Base-by-base conservation (phyloP, 2,329 filamentous ascomycete species). In the Didymella pinodella region DNA sequence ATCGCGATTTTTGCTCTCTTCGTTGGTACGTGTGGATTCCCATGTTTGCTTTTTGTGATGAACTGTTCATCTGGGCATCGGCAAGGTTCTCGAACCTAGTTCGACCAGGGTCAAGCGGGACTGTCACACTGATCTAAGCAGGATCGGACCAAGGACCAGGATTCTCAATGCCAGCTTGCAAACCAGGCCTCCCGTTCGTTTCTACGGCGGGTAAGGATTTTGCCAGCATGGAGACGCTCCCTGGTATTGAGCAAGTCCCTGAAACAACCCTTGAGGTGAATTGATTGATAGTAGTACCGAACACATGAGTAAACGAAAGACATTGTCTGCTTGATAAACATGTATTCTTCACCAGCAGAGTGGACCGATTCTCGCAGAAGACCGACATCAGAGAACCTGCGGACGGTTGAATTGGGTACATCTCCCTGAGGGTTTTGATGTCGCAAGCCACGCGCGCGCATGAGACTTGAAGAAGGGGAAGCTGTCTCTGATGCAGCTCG, bases 41-140 rank as follows among this genome's bases (percentile, higher is more conserved):
- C 14, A 41, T 54, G 41, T 54, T 59, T 59, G 56, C 56, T 59
- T 59, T 59, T 59, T 59, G 50, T 54, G 56, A 59, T 47, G 56
- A 59, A 54, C 50, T 51, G 54, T 51, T 57, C 48, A 36, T 40
- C 36, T 40, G 36, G 36, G 36, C 36, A 40, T 48, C 54, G 32
- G 20, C 14, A 28, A 26, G 28, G 38, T 40, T 53, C 26, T 16
- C 26, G 36, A 55, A 49, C 38, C 25, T 12, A 5, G 48, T 46
- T 40, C 11, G 40, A 16, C 2, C 47, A 50, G 32, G 40, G 46
- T 45, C 34, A n/a, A 18, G 40, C 18, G 40, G 20, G 41, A 38
- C 40, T 43, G 50, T 54, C 56, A 59, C 50, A 59, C 56, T 26
- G 47, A 43, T 54, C 50, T 41, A 41, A 34, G 41, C 46, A 47